phyloP scores from a whole-genome alignment of 2,329 filamentous ascomycete genomes.

The Hymenoscyphus scutula region DNA sequence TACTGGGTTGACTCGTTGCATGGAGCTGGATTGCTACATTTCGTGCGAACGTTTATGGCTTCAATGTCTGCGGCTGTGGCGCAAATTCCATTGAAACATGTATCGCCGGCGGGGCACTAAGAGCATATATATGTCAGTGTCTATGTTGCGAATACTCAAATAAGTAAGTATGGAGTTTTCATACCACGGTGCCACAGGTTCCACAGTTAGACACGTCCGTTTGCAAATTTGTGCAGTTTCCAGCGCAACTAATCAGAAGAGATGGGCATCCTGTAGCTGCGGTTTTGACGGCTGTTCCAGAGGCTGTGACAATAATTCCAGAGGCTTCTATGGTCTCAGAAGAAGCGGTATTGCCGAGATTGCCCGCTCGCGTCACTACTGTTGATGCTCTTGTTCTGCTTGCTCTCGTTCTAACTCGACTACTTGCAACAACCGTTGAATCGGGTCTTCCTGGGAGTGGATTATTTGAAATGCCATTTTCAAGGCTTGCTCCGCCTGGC shows the following conservation, averaged over 20 bases:
- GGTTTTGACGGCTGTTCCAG: neutral
- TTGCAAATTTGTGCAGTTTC: constrained; percentile 1
- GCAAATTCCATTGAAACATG: neutral
- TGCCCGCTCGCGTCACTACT: neutral
- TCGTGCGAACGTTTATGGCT: neutral
- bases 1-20: neutral
- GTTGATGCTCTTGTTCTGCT: neutral
- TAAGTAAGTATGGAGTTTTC: neutral
- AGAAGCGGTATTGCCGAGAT: no score
- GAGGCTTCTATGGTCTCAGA: neutral
- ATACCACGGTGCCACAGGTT: neutral
- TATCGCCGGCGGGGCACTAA: neutral
- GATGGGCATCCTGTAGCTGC: neutral
- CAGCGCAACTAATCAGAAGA: neutral
- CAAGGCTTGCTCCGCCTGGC: neutral
- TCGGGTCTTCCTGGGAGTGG: no score
- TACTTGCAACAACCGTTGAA: no score
- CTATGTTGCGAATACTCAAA: neutral
- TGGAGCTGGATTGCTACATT: neutral
- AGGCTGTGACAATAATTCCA: no score
- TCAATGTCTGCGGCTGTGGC: neutral
- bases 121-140: neutral
- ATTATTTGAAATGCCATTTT: no score
- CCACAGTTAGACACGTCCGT: neutral
- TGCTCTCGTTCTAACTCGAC: neutral